Percentiles rank a stretch among this genome's conserved stretches.
These are phyloP conservation scores for Plenodomus biglobosus DNA, from an alignment of 2,329 filamentous ascomycete genomes.

Conservation along the genomic window DNA sequence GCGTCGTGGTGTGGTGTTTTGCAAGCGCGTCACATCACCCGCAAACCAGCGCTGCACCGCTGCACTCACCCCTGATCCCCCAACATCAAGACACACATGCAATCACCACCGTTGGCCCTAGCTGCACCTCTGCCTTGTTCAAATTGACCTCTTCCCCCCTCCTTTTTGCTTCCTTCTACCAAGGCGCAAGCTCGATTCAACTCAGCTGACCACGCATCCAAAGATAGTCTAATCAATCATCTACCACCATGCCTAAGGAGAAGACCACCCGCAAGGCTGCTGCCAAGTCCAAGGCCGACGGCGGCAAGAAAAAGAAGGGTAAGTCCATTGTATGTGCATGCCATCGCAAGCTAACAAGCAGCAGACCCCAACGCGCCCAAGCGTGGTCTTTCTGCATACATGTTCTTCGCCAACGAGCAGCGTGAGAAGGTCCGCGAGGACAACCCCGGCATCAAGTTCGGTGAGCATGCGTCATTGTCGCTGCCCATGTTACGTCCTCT, in stretches of 20 bases:
- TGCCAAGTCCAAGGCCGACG: slow-evolving; percentile 49
- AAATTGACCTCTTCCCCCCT: not conserved
- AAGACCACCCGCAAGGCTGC: slow-evolving; percentile 60
- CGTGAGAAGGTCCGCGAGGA: slow-evolving; percentile 97
- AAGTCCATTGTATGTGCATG: slow-evolving; percentile 22
- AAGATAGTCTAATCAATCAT: not conserved
- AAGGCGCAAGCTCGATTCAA: not conserved
- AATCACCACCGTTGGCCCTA: slow-evolving; percentile 4
- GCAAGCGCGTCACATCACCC: slow-evolving; percentile 31
- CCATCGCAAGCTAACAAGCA: slow-evolving; percentile 9
- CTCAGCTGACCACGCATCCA: not conserved
- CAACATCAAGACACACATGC: slow-evolving; percentile 10
- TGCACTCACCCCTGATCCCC: slow-evolving; percentile 17
- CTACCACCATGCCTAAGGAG: slow-evolving; percentile 67
- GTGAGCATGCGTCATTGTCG: slow-evolving; percentile 52
- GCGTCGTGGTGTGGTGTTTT: slow-evolving; percentile 36
- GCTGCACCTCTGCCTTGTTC: slow-evolving; percentile 3
- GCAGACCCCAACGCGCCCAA: slow-evolving; percentile 96
- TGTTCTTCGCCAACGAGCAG: slow-evolving; percentile 99
- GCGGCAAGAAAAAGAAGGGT: slow-evolving; percentile 74
- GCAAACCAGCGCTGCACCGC: slow-evolving; percentile 21
- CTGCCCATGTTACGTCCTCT: slow-evolving; percentile 7
- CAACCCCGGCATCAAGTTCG: slow-evolving; percentile 97
- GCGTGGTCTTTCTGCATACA: slow-evolving; percentile 98
- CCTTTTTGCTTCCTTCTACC: slow-evolving; percentile 1